These are phyloP conservation scores for Cystofilobasidium macerans DNA, from an alignment of 768 basidiomycete genomes.

Conservation along the genomic window DNA sequence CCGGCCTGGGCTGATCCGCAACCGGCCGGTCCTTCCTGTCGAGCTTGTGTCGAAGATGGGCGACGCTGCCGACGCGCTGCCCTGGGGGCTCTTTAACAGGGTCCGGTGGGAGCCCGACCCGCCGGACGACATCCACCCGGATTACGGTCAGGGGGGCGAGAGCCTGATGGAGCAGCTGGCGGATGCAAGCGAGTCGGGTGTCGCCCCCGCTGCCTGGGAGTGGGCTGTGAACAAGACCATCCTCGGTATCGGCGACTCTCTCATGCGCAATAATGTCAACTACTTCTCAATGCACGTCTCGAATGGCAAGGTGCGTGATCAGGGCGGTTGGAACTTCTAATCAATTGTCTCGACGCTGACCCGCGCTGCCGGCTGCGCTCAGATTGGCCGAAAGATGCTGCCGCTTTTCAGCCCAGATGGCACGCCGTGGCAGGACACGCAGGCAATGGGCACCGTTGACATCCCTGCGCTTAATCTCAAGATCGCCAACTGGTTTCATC, in stretches of 20 bases:
- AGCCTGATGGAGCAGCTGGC: slow-evolving; percentile 18
- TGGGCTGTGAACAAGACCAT: slow-evolving; percentile 24
- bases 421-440: not conserved
- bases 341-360: too few relatives aligned
- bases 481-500: slow-evolving; percentile 9
- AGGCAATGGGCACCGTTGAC: slow-evolving; percentile 1
- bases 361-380: not conserved
- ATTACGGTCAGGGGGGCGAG: slow-evolving; percentile 10
- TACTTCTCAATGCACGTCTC: slow-evolving; percentile 18
- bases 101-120: slow-evolving; percentile 21
- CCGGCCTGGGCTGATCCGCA: too few relatives aligned
- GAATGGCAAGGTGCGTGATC: not conserved
- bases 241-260: slow-evolving; percentile 22
- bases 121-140: not conserved
- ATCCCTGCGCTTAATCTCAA: not conserved
- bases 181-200: not conserved
- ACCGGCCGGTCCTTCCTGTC: too few relatives aligned
- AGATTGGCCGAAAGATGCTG: slow-evolving; percentile 3
- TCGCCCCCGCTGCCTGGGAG: not conserved
- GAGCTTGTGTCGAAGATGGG: too few relatives aligned
- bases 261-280: slow-evolving; percentile 22
- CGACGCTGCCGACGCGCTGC: not conserved
- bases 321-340: too few relatives aligned
- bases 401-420: not conserved
- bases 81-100: slow-evolving; percentile 7